Evolutionary conservation across 495 filamentous ascomycete genomes (phyloP).

Genomic region (Delitschia confertaspora): DNA sequence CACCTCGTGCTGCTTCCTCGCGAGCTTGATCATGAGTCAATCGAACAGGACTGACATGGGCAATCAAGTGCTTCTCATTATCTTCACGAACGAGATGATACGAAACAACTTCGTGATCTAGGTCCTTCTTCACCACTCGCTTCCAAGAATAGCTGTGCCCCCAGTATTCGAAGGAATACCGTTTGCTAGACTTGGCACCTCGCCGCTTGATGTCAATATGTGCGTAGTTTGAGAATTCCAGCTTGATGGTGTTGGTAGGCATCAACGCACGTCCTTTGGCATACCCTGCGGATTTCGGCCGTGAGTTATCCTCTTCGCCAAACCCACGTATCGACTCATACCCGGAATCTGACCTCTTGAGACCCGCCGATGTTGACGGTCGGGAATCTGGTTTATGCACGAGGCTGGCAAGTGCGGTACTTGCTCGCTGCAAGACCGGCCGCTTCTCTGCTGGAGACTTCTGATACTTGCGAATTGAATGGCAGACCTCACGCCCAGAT

Average conservation of each 20-base stretch:
- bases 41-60: slow-evolving; percentile 77
- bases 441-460: slow-evolving; percentile 43
- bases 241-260: slow-evolving; percentile 64
- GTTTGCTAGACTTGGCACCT: slow-evolving; percentile 60
- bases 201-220: slow-evolving; percentile 74
- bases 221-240: slow-evolving; percentile 97
- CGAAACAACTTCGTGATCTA: slow-evolving; percentile 53
- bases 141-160: slow-evolving; percentile 79
- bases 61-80: slow-evolving; percentile 50
- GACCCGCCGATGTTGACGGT: slow-evolving; percentile 39
- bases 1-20: slow-evolving; percentile 72
- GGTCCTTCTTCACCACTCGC: slow-evolving; percentile 55
- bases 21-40: slow-evolving; percentile 57
- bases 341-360: slow-evolving; percentile 51
- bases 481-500: slow-evolving; percentile 88
- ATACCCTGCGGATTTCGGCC: slow-evolving; percentile 32
- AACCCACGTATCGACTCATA: slow-evolving; percentile 40
- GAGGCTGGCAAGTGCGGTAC: slow-evolving; percentile 62
- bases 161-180: slow-evolving; percentile 91
- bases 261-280: slow-evolving; percentile 30
- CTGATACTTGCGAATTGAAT: slow-evolving; percentile 63
- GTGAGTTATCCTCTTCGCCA: slow-evolving; percentile 42
- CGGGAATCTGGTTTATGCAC: slow-evolving; percentile 45
- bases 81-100: slow-evolving; percentile 70
- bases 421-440: slow-evolving; percentile 48